Base-by-base conservation (phyloP, 2,329 filamentous ascomycete species). In the Ophiostoma angusticollis region DNA sequence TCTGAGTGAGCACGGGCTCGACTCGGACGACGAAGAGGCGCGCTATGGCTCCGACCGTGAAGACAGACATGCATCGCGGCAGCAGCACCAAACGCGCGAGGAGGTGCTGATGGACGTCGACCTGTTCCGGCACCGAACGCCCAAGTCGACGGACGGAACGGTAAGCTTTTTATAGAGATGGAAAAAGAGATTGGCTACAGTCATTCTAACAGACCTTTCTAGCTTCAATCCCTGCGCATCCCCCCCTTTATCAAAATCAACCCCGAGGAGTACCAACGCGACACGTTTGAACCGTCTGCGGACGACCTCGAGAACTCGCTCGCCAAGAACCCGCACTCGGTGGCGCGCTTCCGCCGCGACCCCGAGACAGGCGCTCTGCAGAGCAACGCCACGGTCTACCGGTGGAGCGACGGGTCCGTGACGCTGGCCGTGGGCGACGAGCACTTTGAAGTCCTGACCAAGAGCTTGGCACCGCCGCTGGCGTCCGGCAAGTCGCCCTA, bases 391-490 rank as follows among this genome's bases (percentile, higher is more conserved):
- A 72, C 78, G 45, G 62, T 89, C 22, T 74, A 84, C 52, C 72
- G 73, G 49, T 89, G 83, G 83, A 84, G 78, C 45, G 83, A 89
- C 52, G 83, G 83, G 21, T 84, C 79, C 4, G 63, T 84, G 13
- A 86, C 81, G 9, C 63, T 89, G 18, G 74, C 80, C n/a, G 66
- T 87, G 18, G 83, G 81, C 12, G 76, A 74, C 43, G 75, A 78
- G 46, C 82, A 87, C 51, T 87, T 80, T 62, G 80, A 85, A 52
- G 69, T 87, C 32, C 69, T 76, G 45, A 76, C 72, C 50, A 85
- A 84, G 58, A 60, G 67, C 18, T 71, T 86, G 34, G 80, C 80
- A 2, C 79, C 80, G 2, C 62, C n/a, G n/a, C n/a, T n/a, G n/a
- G n/a, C n/a, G n/a, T n/a, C 68, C 2, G 61, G 60, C 11, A 61